These are phyloP conservation scores for Boletus tomentosulus DNA, from an alignment of 768 basidiomycete species.

Conservation along the genomic window DNA sequence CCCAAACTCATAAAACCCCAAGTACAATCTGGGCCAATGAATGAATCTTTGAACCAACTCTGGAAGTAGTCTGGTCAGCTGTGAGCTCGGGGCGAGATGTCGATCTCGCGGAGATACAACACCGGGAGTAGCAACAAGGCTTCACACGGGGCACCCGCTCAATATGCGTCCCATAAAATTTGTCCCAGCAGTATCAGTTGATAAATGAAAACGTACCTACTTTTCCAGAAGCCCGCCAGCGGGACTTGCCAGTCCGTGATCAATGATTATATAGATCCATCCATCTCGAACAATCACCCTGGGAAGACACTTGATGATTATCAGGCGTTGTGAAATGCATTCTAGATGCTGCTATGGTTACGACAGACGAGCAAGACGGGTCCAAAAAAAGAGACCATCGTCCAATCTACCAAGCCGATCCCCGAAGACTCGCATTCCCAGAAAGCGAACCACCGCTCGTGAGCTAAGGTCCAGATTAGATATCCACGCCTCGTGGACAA, in stretches of 20 bases:
- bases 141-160: slow-evolving; percentile 1
- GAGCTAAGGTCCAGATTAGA: slow-evolving; percentile 19
- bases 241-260: background rate
- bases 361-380: background rate
- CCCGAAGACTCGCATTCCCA: slow-evolving; percentile 23
- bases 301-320: background rate
- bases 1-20: background rate
- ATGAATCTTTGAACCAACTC: too few species aligned
- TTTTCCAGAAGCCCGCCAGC: slow-evolving; percentile 1
- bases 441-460: slow-evolving; percentile 30
- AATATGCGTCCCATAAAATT: slow-evolving; percentile 1
- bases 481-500: background rate
- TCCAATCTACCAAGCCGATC: slow-evolving; percentile 30
- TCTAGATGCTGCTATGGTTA: background rate
- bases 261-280: too few species aligned
- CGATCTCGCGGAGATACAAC: background rate
- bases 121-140: background rate
- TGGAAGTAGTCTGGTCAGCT: too few species aligned
- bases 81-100: too few species aligned
- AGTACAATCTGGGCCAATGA: background rate
- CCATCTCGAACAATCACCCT: background rate
- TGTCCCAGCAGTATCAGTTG: background rate
- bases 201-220: background rate
- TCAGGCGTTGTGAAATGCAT: background rate
- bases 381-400: background rate